Evolutionary conservation across 1,284 basidiomycete genomes (phyloP), one percentile per base, ranked within the genome.

Genomic region (Malassezia nana): DNA sequence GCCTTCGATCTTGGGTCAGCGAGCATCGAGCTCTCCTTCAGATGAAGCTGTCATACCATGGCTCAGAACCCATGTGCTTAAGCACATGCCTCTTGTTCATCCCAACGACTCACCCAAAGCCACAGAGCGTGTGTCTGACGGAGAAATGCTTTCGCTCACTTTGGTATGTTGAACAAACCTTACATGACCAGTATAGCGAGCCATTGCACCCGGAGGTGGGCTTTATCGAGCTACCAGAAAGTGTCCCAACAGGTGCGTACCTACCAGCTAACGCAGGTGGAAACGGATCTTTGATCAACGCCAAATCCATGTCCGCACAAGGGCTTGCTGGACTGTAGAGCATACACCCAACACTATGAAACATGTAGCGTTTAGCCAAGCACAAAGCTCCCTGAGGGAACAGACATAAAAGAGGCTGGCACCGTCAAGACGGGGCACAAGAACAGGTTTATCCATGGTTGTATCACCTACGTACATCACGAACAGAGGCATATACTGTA

Each of bases 41-140:
- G 35, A 30, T 13, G 30, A 57, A 59, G 39, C 20, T 13, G 20
- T 4, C 31, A 56, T n/a, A 52, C 57, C 13, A 52, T 72, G 69
- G 71, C 60, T 69, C 10, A 54, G 53, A 22, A 72, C 71, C 0
- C 66, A 58, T 12, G 38, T 72, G 0, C 60, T 74, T 16, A 55
- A 60, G 12, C 48, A 69, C 24, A 52, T 60, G 0, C 70, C 70
- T 7, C 61, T 74, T 8, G 46, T 70, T n/a, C 71, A 74, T 28
- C 71, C 71, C 2, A 57, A 56, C 8, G 56, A 69, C 15, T 59
- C 69, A 24, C 40, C 44, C 53, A 38, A 22, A 50, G 51, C 4
- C 39, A 56, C 10, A 3, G 20, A 0, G 15, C 52, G 24, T 18
- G 55, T 38, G 15, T 20, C 20, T 50, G 60, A 22, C 41, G 59